Evolutionary conservation across 2,329 filamentous ascomycete species (phyloP).

Genomic region (Botrytis paeoniae): DNA sequence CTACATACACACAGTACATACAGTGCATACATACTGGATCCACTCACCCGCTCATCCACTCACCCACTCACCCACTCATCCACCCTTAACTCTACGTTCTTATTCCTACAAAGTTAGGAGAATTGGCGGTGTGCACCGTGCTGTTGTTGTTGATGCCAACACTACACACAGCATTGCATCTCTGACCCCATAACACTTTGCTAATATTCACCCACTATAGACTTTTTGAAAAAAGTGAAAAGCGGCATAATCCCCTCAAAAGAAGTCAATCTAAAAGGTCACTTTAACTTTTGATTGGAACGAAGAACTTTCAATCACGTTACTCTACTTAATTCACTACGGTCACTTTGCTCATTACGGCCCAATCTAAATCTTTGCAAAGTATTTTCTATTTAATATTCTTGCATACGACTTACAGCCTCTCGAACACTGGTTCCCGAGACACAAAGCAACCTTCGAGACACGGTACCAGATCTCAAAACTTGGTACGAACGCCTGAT

Average conservation of each 20-base stretch:
- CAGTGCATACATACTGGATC: constrained; percentile 10
- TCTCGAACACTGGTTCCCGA: constrained; percentile 31
- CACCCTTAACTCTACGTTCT: constrained; percentile 13
- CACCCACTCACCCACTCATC: constrained; percentile 9
- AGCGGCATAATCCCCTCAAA: not conserved
- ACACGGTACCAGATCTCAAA: constrained; percentile 28
- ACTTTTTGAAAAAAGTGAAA: constrained; percentile 5
- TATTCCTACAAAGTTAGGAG: constrained; percentile 19
- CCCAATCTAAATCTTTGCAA: not conserved
- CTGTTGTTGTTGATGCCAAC: constrained; percentile 16
- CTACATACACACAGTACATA: constrained; percentile 21
- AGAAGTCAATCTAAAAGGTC: not conserved
- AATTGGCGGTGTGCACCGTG: constrained; percentile 34
- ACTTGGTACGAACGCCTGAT: constrained; percentile 37
- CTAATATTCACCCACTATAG: constrained; percentile 19
- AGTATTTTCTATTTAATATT: not conserved
- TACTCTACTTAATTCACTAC: constrained; percentile 1
- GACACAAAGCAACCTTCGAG: constrained; percentile 31
- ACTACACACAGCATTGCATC: constrained; percentile 14
- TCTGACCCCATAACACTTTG: constrained; percentile 18
- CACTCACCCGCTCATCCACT: not conserved
- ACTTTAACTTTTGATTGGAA: not conserved
- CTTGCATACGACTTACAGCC: constrained; percentile 25
- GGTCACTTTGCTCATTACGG: not conserved
- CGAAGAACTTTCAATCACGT: constrained; percentile 2